Conservation (phyloP, 1,284 basidiomycete genomes). For the Heterobasidion occidentale region DNA sequence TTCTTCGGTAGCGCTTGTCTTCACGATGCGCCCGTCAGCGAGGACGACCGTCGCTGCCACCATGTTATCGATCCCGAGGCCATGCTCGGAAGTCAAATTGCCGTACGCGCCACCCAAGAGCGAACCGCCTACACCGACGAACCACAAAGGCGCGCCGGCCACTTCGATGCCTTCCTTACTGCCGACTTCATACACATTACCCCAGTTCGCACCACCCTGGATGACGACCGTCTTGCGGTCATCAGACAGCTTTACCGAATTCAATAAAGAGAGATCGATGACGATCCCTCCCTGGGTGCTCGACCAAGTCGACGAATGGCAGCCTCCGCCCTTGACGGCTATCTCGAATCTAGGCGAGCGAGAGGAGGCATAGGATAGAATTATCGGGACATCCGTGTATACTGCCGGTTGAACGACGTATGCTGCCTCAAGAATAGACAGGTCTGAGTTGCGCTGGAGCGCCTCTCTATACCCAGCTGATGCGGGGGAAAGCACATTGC, state of each 20-base stretch:
- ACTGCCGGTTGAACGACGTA: constrained; percentile 14
- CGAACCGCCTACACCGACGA: constrained; percentile 20
- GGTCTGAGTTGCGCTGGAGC: constrained; percentile 14
- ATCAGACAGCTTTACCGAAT: constrained; percentile 21
- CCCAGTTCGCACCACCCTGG: constrained; percentile 29
- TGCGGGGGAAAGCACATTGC: constrained; percentile 1
- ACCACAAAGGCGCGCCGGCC: constrained; percentile 19
- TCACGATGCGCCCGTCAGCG: constrained; percentile 25
- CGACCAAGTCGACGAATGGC: constrained; percentile 17
- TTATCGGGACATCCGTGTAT: constrained; percentile 13
- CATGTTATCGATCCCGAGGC: constrained; percentile 32
- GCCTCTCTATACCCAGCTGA: constrained; percentile 5
- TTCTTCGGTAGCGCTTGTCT: constrained; percentile 20
- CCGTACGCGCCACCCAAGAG: constrained; percentile 34
- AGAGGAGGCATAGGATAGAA: constrained; percentile 12
- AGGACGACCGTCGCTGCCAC: constrained; percentile 26
- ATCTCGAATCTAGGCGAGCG: constrained; percentile 14
- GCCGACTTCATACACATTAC: constrained; percentile 25
- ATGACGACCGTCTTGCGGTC: constrained; percentile 19
- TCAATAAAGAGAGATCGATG: constrained; percentile 28
- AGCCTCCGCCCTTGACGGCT: constrained; percentile 19
- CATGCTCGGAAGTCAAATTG: constrained; percentile 25
- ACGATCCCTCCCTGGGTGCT: constrained; percentile 28
- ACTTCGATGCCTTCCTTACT: constrained; percentile 20
- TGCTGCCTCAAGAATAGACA: constrained; percentile 15